Evolutionary conservation across 2,329 filamentous ascomycete species (phyloP).

Genomic region (Ascochyta clinopodiicola): DNA sequence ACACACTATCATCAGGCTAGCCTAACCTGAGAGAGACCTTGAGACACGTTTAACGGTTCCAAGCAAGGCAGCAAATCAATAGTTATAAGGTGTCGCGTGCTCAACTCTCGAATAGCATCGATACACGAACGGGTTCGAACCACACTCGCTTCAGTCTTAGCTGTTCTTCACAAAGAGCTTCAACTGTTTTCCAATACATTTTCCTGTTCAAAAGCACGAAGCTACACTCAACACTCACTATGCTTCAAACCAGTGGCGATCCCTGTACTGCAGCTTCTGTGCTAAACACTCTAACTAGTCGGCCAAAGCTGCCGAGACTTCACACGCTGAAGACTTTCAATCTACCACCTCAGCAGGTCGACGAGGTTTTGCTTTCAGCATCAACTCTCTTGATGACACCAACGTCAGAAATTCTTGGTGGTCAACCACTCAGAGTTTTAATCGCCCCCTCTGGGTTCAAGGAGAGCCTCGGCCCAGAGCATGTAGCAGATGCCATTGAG

Average conservation of each 20-base stretch:
- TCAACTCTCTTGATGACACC: conserved; percentile 27
- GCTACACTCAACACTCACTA: conserved; percentile 26
- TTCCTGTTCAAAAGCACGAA: not conserved
- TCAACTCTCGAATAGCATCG: conserved; percentile 12
- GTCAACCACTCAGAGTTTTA: conserved; percentile 48
- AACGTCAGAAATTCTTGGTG: conserved; percentile 28
- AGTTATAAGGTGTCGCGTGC: conserved; percentile 21
- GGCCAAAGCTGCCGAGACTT: conserved; percentile 26
- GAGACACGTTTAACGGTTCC: not conserved
- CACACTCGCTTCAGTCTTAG: conserved; percentile 11
- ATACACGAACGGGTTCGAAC: conserved; percentile 4
- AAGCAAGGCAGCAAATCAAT: conserved; percentile 15
- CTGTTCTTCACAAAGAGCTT: not conserved
- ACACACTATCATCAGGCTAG: conserved; percentile 16
- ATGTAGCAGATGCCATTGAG: conserved; percentile 60
- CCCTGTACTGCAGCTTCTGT: conserved; percentile 1
- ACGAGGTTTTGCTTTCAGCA: conserved; percentile 25
- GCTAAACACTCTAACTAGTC: conserved; percentile 7
- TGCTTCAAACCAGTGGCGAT: conserved; percentile 15
- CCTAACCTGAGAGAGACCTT: conserved; percentile 7
- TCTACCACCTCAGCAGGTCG: conserved; percentile 24
- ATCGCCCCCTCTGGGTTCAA: conserved; percentile 63
- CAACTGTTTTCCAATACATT: not conserved
- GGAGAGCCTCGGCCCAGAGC: conserved; percentile 57
- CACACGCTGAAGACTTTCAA: conserved; percentile 32